phyloP scores from a whole-genome alignment of 2,329 filamentous ascomycete genomes.

The Thielaviopsis punctulata region DNA sequence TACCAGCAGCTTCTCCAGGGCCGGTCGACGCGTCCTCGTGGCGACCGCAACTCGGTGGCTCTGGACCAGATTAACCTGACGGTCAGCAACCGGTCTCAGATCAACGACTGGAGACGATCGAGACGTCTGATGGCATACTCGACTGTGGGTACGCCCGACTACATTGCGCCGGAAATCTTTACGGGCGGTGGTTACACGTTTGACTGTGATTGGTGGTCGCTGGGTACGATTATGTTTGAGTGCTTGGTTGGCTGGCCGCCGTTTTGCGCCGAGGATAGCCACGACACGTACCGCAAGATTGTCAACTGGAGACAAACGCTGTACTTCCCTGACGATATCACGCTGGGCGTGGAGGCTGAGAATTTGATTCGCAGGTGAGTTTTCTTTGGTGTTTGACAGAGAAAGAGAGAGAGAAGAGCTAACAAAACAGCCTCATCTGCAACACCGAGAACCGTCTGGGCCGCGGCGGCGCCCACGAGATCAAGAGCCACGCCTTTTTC shows the following conservation, averaged over 20 bases:
- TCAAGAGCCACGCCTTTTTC: constrained; percentile 93
- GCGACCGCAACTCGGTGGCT: constrained; percentile 81
- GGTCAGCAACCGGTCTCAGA: constrained; percentile 91
- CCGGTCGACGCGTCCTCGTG: constrained; percentile 28
- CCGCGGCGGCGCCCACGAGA: constrained; percentile 69
- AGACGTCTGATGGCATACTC: constrained; percentile 76
- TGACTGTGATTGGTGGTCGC: constrained; percentile 69
- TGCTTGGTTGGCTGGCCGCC: constrained; percentile 70
- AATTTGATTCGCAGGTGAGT: constrained; percentile 77
- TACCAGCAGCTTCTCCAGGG: constrained; percentile 55
- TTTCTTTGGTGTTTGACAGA: not conserved
- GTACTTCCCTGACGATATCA: constrained; percentile 92
- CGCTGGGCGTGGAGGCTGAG: constrained; percentile 73
- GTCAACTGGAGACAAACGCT: constrained; percentile 93
- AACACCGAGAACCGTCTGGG: constrained; percentile 86
- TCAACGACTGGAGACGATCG: constrained; percentile 69
- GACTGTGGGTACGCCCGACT: constrained; percentile 91
- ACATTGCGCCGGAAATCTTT: constrained; percentile 69
- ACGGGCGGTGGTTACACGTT: constrained; percentile 53
- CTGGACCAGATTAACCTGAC: constrained; percentile 97
- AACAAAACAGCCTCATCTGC: constrained; percentile 58
- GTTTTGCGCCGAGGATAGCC: constrained; percentile 86
- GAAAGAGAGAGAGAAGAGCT: too few relatives aligned
- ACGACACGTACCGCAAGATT: constrained; percentile 97
- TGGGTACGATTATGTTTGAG: constrained; percentile 75